Evolutionary conservation across 495 filamentous ascomycete genomes (phyloP), one percentile per base, ranked within the genome.

Genomic region (Saxophila tyrrhenica): DNA sequence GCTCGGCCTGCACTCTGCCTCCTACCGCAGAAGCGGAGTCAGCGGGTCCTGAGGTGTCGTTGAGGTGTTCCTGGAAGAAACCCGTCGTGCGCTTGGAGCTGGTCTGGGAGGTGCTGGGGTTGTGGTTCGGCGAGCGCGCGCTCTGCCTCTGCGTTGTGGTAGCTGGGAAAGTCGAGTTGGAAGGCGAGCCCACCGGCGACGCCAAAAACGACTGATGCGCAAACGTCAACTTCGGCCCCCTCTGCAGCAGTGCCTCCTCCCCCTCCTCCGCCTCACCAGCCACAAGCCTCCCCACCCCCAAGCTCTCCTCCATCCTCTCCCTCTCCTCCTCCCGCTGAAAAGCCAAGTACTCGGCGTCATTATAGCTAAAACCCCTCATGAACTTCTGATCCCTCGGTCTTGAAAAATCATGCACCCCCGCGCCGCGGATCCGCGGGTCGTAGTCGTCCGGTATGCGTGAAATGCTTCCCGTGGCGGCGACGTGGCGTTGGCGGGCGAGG

Each of bases 381-480:
- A 78, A 75, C 38, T 87, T 73, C 10, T 89, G 88, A 1, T 82
- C 86, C 35, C 87, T 73, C 10, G 89, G 89, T 0, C 83, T 87
- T 60, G 86, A 91, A 58, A 96, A 96, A 66, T 96, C 89, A 68
- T 96, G 89, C 8, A 96, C 79, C 29, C 82, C 77, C 10, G 83
- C 91, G 24, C 89, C 89, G 41, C 79, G 78, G 60, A 96, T 96
- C 41, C 89, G 70, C 17, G 87, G 87, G 62, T 95, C 89, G 60
- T 89, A 91, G 54, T 85, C 77, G 52, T 83, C 82, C 9, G 80
- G 80, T 17, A 70, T 39, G 19, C 25, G 22, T 19, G 39, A 50
- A 3, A 54, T 41, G 20, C 53, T 53, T 13, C 22, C 49, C 47
- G 75, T 71, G 11, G 73, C 64, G 23, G 76, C 72, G 2, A 68